phyloP scores from a whole-genome alignment of 805 yeast genomes.

The Nakazawaea holstii region DNA sequence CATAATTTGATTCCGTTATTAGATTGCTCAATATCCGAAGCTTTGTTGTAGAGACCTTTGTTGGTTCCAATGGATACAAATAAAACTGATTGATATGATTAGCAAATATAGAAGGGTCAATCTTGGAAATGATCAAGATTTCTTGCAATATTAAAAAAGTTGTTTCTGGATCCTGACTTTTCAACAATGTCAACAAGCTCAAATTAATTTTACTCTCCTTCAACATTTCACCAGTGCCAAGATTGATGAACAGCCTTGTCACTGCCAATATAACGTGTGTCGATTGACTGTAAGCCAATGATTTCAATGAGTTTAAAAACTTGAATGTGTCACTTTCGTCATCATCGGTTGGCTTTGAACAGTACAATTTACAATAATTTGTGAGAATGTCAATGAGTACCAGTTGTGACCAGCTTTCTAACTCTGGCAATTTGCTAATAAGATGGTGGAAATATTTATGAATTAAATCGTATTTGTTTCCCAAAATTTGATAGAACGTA shows the following conservation, averaged over 20 bases:
- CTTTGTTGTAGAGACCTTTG: constrained; percentile 43
- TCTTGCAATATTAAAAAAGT: constrained; percentile 40
- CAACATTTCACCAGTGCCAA: constrained; percentile 55
- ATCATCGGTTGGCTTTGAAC: constrained; percentile 44
- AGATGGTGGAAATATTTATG: constrained; percentile 62
- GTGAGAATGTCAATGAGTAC: constrained; percentile 56
- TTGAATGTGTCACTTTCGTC: constrained; percentile 41
- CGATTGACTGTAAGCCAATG: constrained; percentile 45
- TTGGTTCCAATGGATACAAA: constrained; percentile 49
- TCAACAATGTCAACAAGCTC: constrained; percentile 39
- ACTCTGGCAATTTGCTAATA: constrained; percentile 31
- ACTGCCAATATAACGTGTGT: constrained; percentile 59
- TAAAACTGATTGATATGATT: constrained; percentile 42
- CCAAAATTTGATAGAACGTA: constrained; percentile 47
- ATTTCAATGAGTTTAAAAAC: constrained; percentile 42
- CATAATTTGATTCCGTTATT: constrained; percentile 47
- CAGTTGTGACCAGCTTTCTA: constrained; percentile 74
- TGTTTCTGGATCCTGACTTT: constrained; percentile 23
- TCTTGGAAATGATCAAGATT: constrained; percentile 31
- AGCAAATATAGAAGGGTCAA: constrained; percentile 26
- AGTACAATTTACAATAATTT: constrained; percentile 57
- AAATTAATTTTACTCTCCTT: constrained; percentile 42
- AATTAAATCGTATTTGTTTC: constrained; percentile 54
- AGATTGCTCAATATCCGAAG: constrained; percentile 55
- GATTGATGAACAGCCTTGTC: constrained; percentile 46